Evolutionary conservation across 2,329 filamentous ascomycete species (phyloP), one percentile per base, ranked within the genome.

Genomic region (Aspergillus terreus): DNA sequence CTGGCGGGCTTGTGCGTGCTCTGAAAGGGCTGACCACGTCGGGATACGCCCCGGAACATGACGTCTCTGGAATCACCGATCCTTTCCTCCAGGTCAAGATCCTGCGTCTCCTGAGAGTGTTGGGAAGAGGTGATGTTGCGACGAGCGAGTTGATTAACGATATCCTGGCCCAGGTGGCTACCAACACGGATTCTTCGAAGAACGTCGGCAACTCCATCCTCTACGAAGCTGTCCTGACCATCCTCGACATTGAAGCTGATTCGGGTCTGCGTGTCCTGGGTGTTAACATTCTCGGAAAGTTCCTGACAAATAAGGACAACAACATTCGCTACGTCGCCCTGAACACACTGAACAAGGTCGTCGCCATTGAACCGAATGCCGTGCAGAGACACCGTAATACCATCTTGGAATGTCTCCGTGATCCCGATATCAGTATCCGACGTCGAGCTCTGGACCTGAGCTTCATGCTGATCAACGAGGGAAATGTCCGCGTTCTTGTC

Each of bases 91-190:
- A 99, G 74, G 92, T 96, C 75, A 99, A 97, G 77, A 91, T 99
- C 52, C 78, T 99, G 49, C 85, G 89, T 50, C 76, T 99, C 47
- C 77, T 99, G 47, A 82, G 92, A 58, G 89, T 96, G 7, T 78
- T 99, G 43, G 92, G 88, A 14, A 85, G 91, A 55, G 92, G 92
- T 33, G 91, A 99, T 70, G 78, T 85, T 10, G 81, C 91, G 55
- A 91, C 90, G 23, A 97, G 91, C 70, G 95, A 99, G 72, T 87
- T 95, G 71, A 97, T 99, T 77, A 99, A 97, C 74, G 94, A 99
- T 67, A 99, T 99, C 55, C 77, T 99, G 54, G 94, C 94, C 5
- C 92, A 96, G 76, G 94, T 99, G 49, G 94, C 94, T 47, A 97
- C 92, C 36, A 99, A 99, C 72, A 99, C 94, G 1, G 94, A 99